phyloP scores from a whole-genome alignment of 768 basidiomycete species.

The Podaxis sp. region DNA sequence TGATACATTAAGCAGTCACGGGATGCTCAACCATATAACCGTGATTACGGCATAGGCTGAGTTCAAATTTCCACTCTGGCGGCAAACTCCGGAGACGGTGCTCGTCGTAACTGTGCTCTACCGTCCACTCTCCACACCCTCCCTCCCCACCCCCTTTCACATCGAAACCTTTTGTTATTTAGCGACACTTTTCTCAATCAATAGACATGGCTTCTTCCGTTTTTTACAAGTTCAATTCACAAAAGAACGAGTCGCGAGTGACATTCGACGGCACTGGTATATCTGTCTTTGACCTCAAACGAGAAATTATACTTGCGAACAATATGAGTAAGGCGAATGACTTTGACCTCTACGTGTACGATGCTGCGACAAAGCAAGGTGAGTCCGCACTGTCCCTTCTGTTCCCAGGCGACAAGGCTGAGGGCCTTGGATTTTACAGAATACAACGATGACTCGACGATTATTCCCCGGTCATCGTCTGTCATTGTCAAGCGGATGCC shows the following conservation, averaged over 20 bases:
- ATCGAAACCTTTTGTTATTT: slow-evolving; percentile 12
- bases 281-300: slow-evolving; percentile 98
- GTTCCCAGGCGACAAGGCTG: neutral
- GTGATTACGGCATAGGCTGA: neutral
- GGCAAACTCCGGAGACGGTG: neutral
- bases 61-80: neutral
- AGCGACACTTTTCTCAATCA: slow-evolving; percentile 27
- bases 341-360: slow-evolving; percentile 90
- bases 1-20: too few species aligned
- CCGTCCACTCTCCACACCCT: neutral
- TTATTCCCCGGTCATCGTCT: slow-evolving; percentile 94
- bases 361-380: slow-evolving; percentile 90
- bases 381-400: slow-evolving; percentile 22
- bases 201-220: slow-evolving; percentile 82
- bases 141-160: neutral
- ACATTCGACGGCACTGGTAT: slow-evolving; percentile 99
- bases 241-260: slow-evolving; percentile 91
- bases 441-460: slow-evolving; percentile 85
- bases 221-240: slow-evolving; percentile 97
- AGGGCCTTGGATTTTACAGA: slow-evolving; percentile 47
- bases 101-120: neutral
- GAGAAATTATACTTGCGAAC: slow-evolving; percentile 96
- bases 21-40: too few species aligned
- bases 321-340: slow-evolving; percentile 96
- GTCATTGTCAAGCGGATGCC: slow-evolving; percentile 92